These are phyloP conservation scores for Shiraia sp. DNA, from an alignment of 2,329 filamentous ascomycete genomes.

Conservation along the genomic window DNA sequence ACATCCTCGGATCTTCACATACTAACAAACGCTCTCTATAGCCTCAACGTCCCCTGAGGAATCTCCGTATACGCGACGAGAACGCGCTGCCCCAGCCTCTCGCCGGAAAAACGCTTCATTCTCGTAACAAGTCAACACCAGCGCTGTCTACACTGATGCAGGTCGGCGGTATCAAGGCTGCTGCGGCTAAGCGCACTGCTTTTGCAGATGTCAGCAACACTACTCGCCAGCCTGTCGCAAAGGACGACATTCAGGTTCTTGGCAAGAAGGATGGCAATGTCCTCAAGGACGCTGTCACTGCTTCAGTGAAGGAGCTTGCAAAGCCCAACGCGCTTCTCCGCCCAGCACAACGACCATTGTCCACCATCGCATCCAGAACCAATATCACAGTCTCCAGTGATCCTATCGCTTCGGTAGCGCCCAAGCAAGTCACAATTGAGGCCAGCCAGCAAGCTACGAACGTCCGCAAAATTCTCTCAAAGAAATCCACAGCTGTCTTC, in stretches of 20 bases:
- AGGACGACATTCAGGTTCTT: constrained; percentile 61
- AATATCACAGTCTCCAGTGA: constrained; percentile 19
- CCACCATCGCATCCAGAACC: constrained; percentile 21
- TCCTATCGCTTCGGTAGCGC: constrained; percentile 18
- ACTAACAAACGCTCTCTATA: constrained; percentile 45
- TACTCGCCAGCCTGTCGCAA: constrained; percentile 44
- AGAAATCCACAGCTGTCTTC: constrained; percentile 59
- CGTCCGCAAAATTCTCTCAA: constrained; percentile 54
- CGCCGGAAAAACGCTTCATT: constrained; percentile 63
- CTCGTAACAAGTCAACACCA: constrained; percentile 78
- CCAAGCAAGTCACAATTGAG: constrained; percentile 30
- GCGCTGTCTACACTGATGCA: constrained; percentile 61
- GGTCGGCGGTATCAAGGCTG: constrained; percentile 62
- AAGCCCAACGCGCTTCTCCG: constrained; percentile 55
- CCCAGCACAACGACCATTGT: constrained; percentile 65
- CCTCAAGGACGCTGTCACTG: constrained; percentile 36
- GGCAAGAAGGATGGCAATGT: constrained; percentile 45
- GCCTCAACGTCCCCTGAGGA: constrained; percentile 70
- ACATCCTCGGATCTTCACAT: constrained; percentile 5
- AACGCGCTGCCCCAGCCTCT: constrained; percentile 57
- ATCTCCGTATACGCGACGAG: constrained; percentile 69
- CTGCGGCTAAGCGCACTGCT: constrained; percentile 72
- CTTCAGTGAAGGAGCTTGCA: constrained; percentile 41
- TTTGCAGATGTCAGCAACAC: constrained; percentile 85
- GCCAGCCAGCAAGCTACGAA: constrained; percentile 41